These are phyloP conservation scores for Sphaerobolus stellatus DNA, from an alignment of 1,284 basidiomycete species.

Conservation along the genomic window DNA sequence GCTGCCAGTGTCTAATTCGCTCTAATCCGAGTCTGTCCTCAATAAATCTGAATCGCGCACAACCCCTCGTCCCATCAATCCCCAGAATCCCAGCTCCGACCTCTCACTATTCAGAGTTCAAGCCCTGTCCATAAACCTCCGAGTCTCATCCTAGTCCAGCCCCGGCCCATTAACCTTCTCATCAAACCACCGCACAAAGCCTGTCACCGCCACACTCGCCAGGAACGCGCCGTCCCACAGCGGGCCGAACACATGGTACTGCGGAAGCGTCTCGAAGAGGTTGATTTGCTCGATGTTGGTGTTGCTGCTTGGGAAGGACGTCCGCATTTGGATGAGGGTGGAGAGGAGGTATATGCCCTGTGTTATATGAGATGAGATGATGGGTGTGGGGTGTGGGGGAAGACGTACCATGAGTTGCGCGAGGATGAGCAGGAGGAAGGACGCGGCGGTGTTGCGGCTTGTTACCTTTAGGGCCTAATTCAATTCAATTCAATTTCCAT, in stretches of 20 bases:
- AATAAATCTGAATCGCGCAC: too few relatives aligned
- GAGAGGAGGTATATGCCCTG: constrained; percentile 78
- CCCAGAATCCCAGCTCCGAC: too few relatives aligned
- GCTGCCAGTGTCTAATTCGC: too few relatives aligned
- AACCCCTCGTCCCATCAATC: too few relatives aligned
- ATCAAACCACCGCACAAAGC: constrained; percentile 49
- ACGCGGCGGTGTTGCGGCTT: constrained; percentile 64
- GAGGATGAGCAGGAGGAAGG: constrained; percentile 68
- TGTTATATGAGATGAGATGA: constrained; percentile 2
- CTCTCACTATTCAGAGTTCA: too few relatives aligned
- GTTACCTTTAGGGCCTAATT: constrained; percentile 59
- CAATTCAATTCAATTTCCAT: constrained; percentile 4
- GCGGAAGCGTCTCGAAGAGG: constrained; percentile 71
- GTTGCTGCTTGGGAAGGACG: constrained; percentile 64
- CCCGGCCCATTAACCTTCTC: constrained; percentile 14
- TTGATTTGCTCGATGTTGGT: constrained; percentile 38
- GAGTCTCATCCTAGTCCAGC: background rate
- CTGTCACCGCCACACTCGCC: constrained; percentile 48
- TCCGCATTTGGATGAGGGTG: constrained; percentile 73
- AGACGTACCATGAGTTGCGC: constrained; percentile 72
- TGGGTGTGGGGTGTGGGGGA: constrained; percentile 2
- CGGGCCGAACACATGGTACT: constrained; percentile 68
- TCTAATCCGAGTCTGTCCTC: too few relatives aligned
- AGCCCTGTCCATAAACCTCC: too few relatives aligned
- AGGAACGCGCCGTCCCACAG: constrained; percentile 74